Evolutionary conservation across 805 yeast genomes (phyloP).

Genomic region (Candida caryicola): DNA sequence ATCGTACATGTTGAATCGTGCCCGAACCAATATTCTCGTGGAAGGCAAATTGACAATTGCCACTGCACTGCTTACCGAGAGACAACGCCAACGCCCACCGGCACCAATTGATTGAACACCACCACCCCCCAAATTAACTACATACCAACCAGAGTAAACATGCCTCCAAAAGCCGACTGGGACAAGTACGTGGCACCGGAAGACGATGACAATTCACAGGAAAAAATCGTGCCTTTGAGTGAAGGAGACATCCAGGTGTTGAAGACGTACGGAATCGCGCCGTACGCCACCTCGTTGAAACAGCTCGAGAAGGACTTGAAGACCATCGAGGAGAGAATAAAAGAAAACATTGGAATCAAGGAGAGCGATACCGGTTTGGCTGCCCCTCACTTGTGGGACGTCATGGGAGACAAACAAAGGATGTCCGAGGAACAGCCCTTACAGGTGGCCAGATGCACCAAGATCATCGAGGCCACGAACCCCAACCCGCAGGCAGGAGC

Average conservation of each 20-base stretch:
- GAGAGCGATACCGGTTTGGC: slow-evolving; percentile 98
- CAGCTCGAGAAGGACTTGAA: slow-evolving; percentile 83
- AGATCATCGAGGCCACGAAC: slow-evolving; percentile 71
- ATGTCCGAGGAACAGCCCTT: slow-evolving; percentile 92
- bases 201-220: slow-evolving; percentile 64
- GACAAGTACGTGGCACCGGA: slow-evolving; percentile 91
- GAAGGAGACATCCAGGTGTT: slow-evolving; percentile 98
- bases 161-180: slow-evolving; percentile 99
- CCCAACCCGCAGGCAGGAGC: slow-evolving; percentile 33
- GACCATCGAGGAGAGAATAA: slow-evolving; percentile 79
- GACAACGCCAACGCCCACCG: neutral
- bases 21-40: no score
- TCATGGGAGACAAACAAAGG: slow-evolving; percentile 91
- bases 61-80: neutral
- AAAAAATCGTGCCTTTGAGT: slow-evolving; percentile 77
- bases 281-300: slow-evolving; percentile 81
- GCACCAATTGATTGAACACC: neutral
- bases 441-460: slow-evolving; percentile 98
- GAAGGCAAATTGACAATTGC: neutral
- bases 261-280: slow-evolving; percentile 97
- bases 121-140: neutral
- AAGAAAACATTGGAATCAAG: slow-evolving; percentile 89
- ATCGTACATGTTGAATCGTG: no score
- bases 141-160: slow-evolving; percentile 24
- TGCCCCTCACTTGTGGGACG: slow-evolving; percentile 96